Evolutionary conservation across 2,329 filamentous ascomycete species (phyloP).

Genomic region (Diaporthe sp.): DNA sequence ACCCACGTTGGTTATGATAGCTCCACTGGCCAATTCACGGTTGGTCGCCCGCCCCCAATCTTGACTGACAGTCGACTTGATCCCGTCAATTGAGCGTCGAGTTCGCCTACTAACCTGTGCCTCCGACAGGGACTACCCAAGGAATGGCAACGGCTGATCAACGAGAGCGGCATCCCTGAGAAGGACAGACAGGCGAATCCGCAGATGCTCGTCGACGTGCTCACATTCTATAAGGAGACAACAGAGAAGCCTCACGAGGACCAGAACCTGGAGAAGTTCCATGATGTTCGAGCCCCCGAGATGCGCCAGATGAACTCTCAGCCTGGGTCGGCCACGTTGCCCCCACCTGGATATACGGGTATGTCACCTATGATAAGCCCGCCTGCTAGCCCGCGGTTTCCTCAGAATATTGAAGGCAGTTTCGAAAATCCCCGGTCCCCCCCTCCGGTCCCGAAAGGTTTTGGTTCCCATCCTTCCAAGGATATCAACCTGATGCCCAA

Average conservation of each 20-base stretch:
- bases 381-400: constrained; percentile 87
- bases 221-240: constrained; percentile 97
- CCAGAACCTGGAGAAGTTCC: constrained; percentile 95
- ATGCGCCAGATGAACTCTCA: constrained; percentile 59
- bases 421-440: constrained; percentile 97
- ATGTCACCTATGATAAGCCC: constrained; percentile 79
- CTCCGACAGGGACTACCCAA: constrained; percentile 84
- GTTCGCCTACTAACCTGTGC: constrained; percentile 41
- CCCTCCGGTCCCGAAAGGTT: constrained; percentile 83
- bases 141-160: constrained; percentile 96
- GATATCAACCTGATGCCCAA: constrained; percentile 79
- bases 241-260: constrained; percentile 85
- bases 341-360: constrained; percentile 68
- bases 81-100: constrained; percentile 37
- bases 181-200: constrained; percentile 96
- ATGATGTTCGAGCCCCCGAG: constrained; percentile 79
- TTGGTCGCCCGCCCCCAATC: constrained; percentile 60
- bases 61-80: constrained; percentile 39
- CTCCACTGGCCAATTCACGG: constrained; percentile 94
- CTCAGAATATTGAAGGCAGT: constrained; percentile 87
- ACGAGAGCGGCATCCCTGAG: constrained; percentile 95
- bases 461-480: constrained; percentile 62
- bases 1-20: constrained; percentile 99
- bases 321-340: constrained; percentile 58
- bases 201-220: constrained; percentile 94